phyloP scores from a whole-genome alignment of 148 eudicot genomes.

The Diospyros lotus region DNA sequence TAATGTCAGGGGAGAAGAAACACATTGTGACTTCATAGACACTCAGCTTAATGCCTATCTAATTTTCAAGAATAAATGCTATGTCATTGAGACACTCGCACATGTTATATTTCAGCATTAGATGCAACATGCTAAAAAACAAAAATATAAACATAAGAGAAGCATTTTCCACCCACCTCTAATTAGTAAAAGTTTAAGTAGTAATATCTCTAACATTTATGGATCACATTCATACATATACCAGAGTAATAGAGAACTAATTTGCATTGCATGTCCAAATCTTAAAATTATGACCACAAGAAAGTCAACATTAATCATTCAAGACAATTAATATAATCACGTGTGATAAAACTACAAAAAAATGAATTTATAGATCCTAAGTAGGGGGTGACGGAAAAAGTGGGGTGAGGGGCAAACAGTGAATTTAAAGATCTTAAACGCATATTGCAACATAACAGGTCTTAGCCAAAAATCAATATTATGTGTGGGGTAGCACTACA shows the following conservation, averaged over 20 bases:
- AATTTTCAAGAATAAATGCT: not conserved
- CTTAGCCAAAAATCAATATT: not conserved
- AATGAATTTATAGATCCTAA: not conserved
- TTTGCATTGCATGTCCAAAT: not conserved
- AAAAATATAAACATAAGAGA: not conserved
- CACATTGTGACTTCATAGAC: not conserved
- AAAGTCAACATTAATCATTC: not conserved
- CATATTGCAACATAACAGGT: not conserved
- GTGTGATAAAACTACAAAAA: too few species aligned
- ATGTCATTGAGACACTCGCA: not conserved
- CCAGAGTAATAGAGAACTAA: not conserved
- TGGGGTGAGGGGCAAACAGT: not conserved
- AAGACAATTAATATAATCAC: not conserved
- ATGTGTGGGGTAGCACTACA: not conserved
- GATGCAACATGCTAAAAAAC: not conserved
- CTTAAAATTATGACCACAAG: not conserved
- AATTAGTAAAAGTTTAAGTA: not conserved
- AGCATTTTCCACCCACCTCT: not conserved
- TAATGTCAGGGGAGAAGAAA: not conserved
- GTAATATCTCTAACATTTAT: not conserved
- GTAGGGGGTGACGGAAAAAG: too few species aligned
- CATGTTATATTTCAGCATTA: conserved; percentile 10
- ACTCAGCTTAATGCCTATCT: not conserved
- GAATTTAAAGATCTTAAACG: not conserved
- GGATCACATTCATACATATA: not conserved